These are phyloP conservation scores for Populus trichocarpa DNA, from an alignment of 441 rosid species.

Conservation along the genomic window DNA sequence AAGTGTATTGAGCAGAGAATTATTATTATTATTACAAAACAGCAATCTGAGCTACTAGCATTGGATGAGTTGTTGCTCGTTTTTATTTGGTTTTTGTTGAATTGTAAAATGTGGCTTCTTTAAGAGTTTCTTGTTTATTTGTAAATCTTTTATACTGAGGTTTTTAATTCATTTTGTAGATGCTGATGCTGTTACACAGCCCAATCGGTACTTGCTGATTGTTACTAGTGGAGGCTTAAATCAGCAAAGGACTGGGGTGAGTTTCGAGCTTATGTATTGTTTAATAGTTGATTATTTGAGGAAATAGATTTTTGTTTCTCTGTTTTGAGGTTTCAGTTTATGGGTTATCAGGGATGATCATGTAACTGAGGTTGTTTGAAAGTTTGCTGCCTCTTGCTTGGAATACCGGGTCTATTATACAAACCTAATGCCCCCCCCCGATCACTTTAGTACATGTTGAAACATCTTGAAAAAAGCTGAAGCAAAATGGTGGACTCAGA, in stretches of 20 bases:
- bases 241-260: conserved; percentile 92
- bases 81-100: background rate
- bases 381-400: background rate
- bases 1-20: conserved; percentile 14
- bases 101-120: background rate
- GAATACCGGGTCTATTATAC: too few relatives aligned
- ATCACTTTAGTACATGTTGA: too few relatives aligned
- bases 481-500: too few relatives aligned
- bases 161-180: conserved; percentile 36
- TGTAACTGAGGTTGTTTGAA: background rate
- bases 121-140: background rate
- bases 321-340: background rate
- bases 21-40: background rate
- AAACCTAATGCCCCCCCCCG: too few relatives aligned
- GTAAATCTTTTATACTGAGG: background rate
- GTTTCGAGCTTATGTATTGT: background rate
- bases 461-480: too few relatives aligned
- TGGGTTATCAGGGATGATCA: background rate
- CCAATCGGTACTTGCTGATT: conserved; percentile 61
- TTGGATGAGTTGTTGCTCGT: background rate
- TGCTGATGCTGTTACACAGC: conserved; percentile 43
- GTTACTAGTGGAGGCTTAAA: conserved; percentile 95
- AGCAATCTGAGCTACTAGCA: background rate
- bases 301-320: background rate
- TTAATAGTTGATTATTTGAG: background rate